Percentiles rank a stretch among this genome's conserved stretches.
Conservation (phyloP, 768 basidiomycete genomes). For the Phlegmacium glaucopus region DNA sequence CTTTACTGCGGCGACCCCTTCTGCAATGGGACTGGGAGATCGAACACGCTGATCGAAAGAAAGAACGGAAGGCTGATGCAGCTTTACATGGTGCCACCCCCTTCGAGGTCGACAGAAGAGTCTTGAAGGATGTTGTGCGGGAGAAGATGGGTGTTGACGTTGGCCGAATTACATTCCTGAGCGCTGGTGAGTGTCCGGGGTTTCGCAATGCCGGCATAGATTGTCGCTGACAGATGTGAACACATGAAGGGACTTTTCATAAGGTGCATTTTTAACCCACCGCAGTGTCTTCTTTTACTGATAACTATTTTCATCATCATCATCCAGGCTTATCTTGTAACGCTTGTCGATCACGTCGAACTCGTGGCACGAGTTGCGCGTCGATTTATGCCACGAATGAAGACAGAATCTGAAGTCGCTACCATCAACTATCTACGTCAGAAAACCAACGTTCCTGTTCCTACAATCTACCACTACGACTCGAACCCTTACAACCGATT, state of each 20-base stretch:
- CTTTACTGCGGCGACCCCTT: slow-evolving; percentile 15
- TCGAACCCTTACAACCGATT: slow-evolving; percentile 82
- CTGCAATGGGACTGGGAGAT: slow-evolving; percentile 69
- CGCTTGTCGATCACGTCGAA: slow-evolving; percentile 55
- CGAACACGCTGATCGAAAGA: slow-evolving; percentile 68
- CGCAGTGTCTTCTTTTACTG: not conserved
- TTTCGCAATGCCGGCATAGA: slow-evolving; percentile 12
- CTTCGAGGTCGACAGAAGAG: slow-evolving; percentile 71
- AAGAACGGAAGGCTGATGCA: slow-evolving; percentile 61
- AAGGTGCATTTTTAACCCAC: slow-evolving; percentile 43
- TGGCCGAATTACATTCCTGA: slow-evolving; percentile 68
- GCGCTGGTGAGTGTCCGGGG: slow-evolving; percentile 50
- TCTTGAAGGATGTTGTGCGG: slow-evolving; percentile 74
- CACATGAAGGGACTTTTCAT: slow-evolving; percentile 71
- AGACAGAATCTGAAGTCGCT: slow-evolving; percentile 85
- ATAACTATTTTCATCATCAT: slow-evolving; percentile 3
- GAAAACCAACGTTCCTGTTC: slow-evolving; percentile 69
- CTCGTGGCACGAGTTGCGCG: slow-evolving; percentile 80
- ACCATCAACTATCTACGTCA: slow-evolving; percentile 79
- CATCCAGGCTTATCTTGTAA: slow-evolving; percentile 70
- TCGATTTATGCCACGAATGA: slow-evolving; percentile 81
- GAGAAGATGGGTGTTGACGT: slow-evolving; percentile 68
- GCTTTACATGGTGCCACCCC: slow-evolving; percentile 59
- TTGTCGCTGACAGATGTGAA: slow-evolving; percentile 4
- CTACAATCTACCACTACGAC: slow-evolving; percentile 72